Evolutionary conservation across 1,284 basidiomycete genomes (phyloP), one percentile per base, ranked within the genome.

Genomic region (Ustilago bromivora): DNA sequence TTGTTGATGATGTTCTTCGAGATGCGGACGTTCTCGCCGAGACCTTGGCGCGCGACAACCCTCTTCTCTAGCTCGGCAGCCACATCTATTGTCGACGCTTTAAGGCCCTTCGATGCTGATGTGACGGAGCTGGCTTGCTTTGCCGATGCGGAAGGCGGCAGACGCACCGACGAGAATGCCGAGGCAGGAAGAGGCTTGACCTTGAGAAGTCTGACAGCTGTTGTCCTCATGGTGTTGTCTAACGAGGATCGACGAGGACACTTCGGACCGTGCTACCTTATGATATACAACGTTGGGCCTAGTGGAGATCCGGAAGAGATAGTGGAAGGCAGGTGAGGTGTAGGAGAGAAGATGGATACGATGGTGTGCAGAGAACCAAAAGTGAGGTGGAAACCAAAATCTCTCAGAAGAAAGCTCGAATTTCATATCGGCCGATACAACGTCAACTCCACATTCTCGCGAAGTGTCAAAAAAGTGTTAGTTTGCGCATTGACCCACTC

Each of bases 21-120:
- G 41, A 80, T 52, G 46, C 79, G 66, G n/a, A 80, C 70, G 51
- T 80, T 80, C 57, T 40, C 61, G 9, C 72, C 69, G 41, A 77
- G 65, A 6, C 59, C 64, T 43, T 71, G 52, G 1, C 71, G 43
- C 3, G 52, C 41, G 8, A 71, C 23, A 3, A 70, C 23, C 63
- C 64, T 71, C 19, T 53, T 57, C 59, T 71, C 65, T 36, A 76
- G 68, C 57, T 76, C 61, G 17, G 61, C 66, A 28, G 66, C 66
- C 28, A 76, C 74, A 38, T 73, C 55, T 43, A 51, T 54, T 0
- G 57, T 35, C 11, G 63, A 41, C 55, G 71, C 3, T 49, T 12
- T 43, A 12, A 58, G 17, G 23, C 9, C 15, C 3, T 17, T 28
- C 4, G 72, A 40, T 47, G 60, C 32, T 13, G 65, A 23, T 47